Conservation (phyloP, 225 moss, liverwort and hornwort genomes). For the Anthoceros angustus region DNA sequence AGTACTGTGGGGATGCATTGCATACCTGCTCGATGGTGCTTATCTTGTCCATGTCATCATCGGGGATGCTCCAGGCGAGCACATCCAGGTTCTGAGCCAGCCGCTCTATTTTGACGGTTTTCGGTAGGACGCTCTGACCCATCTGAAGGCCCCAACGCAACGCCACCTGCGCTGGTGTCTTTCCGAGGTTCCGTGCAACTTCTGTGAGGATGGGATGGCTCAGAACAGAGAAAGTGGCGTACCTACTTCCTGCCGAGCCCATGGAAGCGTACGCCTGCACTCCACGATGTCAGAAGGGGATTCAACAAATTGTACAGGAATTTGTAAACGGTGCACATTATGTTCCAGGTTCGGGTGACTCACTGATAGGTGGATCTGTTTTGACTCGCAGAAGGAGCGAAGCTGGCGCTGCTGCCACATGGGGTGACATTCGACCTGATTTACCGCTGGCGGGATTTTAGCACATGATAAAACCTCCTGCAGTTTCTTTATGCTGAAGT, state of each 20-base stretch:
- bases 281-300: neutral
- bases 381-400: neutral
- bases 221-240: neutral
- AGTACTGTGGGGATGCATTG: neutral
- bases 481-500: slow-evolving; percentile 22
- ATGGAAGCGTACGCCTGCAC: neutral
- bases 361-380: neutral
- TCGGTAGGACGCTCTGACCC: slow-evolving; percentile 18
- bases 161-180: slow-evolving; percentile 13
- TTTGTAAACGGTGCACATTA: neutral
- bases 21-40: slow-evolving; percentile 5
- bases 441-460: slow-evolving; percentile 20
- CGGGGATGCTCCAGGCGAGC: slow-evolving; percentile 12
- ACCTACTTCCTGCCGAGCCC: neutral
- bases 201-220: neutral
- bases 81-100: slow-evolving; percentile 18
- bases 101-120: slow-evolving; percentile 8
- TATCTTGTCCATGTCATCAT: slow-evolving; percentile 16
- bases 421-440: slow-evolving; percentile 13
- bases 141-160: slow-evolving; percentile 19
- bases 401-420: neutral
- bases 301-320: neutral
- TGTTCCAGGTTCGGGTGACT: neutral
- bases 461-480: slow-evolving; percentile 13
- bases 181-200: slow-evolving; percentile 15